A percentile compares a stretch with the other conserved stretches of the same genome.
Conservation (phyloP, 768 basidiomycete genomes). For the Exidia glandulosa region DNA sequence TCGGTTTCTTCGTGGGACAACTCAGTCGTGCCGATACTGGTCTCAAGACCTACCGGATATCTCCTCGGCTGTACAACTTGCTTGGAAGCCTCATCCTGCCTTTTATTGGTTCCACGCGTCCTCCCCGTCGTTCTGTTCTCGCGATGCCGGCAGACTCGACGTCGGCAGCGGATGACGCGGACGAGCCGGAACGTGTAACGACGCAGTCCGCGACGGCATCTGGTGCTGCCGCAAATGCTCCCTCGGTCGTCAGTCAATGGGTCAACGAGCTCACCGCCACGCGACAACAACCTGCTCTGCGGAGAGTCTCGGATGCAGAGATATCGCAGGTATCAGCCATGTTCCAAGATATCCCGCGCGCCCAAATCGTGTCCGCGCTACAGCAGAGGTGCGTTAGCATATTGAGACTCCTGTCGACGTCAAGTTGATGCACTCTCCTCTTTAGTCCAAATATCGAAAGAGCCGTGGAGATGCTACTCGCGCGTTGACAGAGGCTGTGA, state of each 20-base stretch:
- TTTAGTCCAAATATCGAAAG: constrained; percentile 64
- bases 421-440: neutral
- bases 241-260: constrained; percentile 64
- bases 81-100: constrained; percentile 50
- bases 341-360: constrained; percentile 73
- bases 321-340: constrained; percentile 63
- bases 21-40: constrained; percentile 77
- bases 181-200: constrained; percentile 12
- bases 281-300: constrained; percentile 43
- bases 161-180: constrained; percentile 11
- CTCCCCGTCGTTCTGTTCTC: constrained; percentile 57
- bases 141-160: constrained; percentile 52
- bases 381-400: constrained; percentile 81
- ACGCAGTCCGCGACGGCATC: constrained; percentile 19
- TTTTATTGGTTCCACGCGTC: constrained; percentile 50
- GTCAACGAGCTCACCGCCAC: constrained; percentile 69
- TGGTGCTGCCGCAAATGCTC: constrained; percentile 1
- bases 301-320: constrained; percentile 66
- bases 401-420: no score
- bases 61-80: constrained; percentile 45
- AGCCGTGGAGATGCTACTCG: constrained; percentile 71
- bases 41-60: constrained; percentile 70
- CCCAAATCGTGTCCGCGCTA: constrained; percentile 62
- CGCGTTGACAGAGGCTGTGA: no score
- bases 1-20: constrained; percentile 63